phyloP scores from a whole-genome alignment of 2,329 filamentous ascomycete genomes.

The Aspergillus caelatus region DNA sequence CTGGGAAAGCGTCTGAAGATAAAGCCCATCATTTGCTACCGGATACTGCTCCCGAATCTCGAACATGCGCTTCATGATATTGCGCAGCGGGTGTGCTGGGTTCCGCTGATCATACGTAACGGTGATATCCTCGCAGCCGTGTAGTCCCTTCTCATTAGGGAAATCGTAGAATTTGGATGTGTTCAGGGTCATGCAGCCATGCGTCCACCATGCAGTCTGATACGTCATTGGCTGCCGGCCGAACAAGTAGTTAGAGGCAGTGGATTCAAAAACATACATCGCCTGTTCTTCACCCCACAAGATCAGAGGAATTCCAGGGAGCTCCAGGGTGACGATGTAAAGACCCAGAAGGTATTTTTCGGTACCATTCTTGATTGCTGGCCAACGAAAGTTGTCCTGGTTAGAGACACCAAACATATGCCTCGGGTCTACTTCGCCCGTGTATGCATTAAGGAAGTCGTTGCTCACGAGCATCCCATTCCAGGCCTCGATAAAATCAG shows the following conservation, averaged over 20 bases:
- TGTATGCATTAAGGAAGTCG: conserved; percentile 63
- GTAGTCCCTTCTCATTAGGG: conserved; percentile 56
- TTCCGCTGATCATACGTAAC: conserved; percentile 66
- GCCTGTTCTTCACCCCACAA: conserved; percentile 72
- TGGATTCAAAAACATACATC: conserved; percentile 66
- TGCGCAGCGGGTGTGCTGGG: conserved; percentile 63
- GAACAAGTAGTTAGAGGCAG: conserved; percentile 66
- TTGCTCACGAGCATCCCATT: conserved; percentile 60
- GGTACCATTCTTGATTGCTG: conserved; percentile 59
- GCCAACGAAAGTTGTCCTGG: conserved; percentile 69
- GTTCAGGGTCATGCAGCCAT: conserved; percentile 64
- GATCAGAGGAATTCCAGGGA: conserved; percentile 64
- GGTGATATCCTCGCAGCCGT: conserved; percentile 60
- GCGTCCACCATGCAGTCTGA: conserved; percentile 64
- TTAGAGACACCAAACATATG: conserved; percentile 68
- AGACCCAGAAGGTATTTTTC: conserved; percentile 60
- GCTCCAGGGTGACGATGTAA: conserved; percentile 61
- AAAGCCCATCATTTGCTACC: conserved; percentile 62
- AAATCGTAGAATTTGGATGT: conserved; percentile 61
- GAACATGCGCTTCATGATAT: conserved; percentile 64
- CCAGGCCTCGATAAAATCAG: conserved; percentile 61
- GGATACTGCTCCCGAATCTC: conserved; percentile 61
- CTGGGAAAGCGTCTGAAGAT: conserved; percentile 59
- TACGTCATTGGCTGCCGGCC: conserved; percentile 66
- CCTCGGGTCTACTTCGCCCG: conserved; percentile 63